Evolutionary conservation across 1,139 yeast genomes (phyloP), one percentile per base, ranked within the genome.

Genomic region (Kurtzmaniella quercitrusa): DNA sequence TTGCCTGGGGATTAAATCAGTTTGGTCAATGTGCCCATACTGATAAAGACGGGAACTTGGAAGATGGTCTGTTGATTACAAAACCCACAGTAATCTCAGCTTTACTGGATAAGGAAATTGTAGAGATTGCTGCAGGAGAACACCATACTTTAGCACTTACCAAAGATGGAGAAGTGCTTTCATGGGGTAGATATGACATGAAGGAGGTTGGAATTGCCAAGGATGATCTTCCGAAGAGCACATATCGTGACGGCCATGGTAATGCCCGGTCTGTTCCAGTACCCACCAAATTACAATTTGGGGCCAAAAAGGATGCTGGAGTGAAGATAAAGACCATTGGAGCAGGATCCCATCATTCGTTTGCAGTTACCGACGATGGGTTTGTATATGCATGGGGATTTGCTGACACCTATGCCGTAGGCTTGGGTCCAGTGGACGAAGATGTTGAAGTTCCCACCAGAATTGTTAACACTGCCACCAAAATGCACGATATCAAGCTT

Each of bases 381-480:
- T 69, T 86, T 46, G 87, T 82, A 1, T 93, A 83, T 68, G 79
- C 97, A 1, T 93, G 99, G 99, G 99, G 99, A 1, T 93, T 91
- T 60, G 97, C 94, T 40, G 98, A 91, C 52, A 90, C 96, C 0
- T 93, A 88, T 61, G 98, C 95, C 18, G 83, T 93, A 29, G 99
- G 99, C 3, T 81, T 90, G 47, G 98, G 98, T 9, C 93, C 91
- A 8, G 75, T 85, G 29, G 96, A 88, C 39, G 97, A 87, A 41
- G 98, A 91, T 60, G 83, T 90, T 40, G 96, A 85, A 47, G 68
- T 68, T 17, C 97, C 97, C 39, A 85, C 95, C 0, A 77, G 93
- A 60, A 88, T 93, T 55, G 81, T 82, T 51, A 93, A 93, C 62
- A 93, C 98, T 7, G 98, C 99, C 1, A 89, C 97, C 1, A 86